Percentiles rank a stretch among this genome's conserved stretches.
phyloP scores from a whole-genome alignment of 306 rosid species.

The cucumber (Cucumis sativus) region Cucumber_9930_V3 NC_026658.2:25154501-25155000 shows the following conservation, averaged over 20 bases:
- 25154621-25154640: background rate
- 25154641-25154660: background rate
- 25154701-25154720: conserved; percentile 90
- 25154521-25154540: background rate
- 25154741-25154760: conserved; percentile 93
- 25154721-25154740: conserved; percentile 84
- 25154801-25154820: conserved; percentile 38
- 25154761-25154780: conserved; percentile 71
- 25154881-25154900: background rate
- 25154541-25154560: background rate
- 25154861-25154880: background rate
- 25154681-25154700: conserved; percentile 19
- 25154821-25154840: background rate
- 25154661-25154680: background rate
- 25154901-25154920: background rate
- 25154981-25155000: background rate
- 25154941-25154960: background rate
- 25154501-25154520: background rate
- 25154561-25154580: background rate
- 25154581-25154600: conserved; percentile 1
- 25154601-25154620: background rate
- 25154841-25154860: background rate
- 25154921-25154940: background rate
- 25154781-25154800: conserved; percentile 74
- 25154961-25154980: background rate